Evolutionary conservation across 23 red algal species (phyloP), one percentile per base, ranked within the genome.

Genomic region (Gracilaria gracilis): DNA sequence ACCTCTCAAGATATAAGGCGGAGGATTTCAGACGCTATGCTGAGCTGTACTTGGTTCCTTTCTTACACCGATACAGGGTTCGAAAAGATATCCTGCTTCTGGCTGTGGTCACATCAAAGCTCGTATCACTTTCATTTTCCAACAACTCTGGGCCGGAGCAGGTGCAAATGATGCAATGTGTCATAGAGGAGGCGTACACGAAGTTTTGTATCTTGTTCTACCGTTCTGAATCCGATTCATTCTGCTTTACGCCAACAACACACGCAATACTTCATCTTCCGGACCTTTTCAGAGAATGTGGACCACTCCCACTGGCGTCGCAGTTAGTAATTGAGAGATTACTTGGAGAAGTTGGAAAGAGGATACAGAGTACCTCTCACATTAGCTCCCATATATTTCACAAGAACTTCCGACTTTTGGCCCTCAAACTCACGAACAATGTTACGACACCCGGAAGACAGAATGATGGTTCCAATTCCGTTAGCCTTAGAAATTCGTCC

Each of bases 221-320:
- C 38, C 38, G 1, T 9, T 13, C 29, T 17, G 4, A 32, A 50
- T 78, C 73, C 40, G 40, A 78, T n/a, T 19, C 36, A 17, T 78
- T 78, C 19, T 78, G 73, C 73, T 78, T 78, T 21, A 78, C 38
- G 34, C 73, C 23, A 47, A 78, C 5, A 11, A 78, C 73, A 5
- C 73, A 78, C 73, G 73, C 73, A 1, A 25, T 50, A 54, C 32
- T 78, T 47, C 73, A 78, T 25, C 48, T 78, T 6, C 73, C 8
- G 7, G 73, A 78, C 32, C 48, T 54, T 47, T 37, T 50, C 9
- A 47, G 39, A 78, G 34, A 78, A 49, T 78, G 73, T 78, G 73
- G 73, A 17, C 73, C 73, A 28, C 48, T 23, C 24, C 73, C 73
- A 3, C 24, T 50, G 40, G 6, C 48, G 1, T 50, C 73, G 14